Evolutionary conservation across 169 alveolate genomes (phyloP).

Genomic region (Perkinsus olseni): DNA sequence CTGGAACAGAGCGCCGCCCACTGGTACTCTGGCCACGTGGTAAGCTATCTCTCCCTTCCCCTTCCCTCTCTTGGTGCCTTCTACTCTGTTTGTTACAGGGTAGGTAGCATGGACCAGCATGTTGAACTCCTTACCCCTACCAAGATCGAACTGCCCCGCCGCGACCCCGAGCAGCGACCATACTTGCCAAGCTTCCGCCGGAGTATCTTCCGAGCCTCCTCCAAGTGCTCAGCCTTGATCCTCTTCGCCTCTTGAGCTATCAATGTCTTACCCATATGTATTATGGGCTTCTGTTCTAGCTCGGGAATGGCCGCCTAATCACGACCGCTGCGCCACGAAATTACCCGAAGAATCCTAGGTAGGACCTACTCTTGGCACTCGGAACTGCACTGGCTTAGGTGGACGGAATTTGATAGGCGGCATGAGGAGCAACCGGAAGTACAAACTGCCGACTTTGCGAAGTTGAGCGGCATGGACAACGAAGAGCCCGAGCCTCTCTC

Average conservation of each 20-base stretch:
- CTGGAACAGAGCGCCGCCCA: neutral
- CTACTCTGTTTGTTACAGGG: neutral
- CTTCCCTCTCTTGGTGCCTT: neutral
- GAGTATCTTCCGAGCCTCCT: neutral
- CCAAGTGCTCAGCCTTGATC: neutral
- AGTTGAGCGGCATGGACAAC: too few species aligned
- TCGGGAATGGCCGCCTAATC: neutral
- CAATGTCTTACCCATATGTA: neutral
- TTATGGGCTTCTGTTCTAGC: neutral
- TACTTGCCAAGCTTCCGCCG: neutral
- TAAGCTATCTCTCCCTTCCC: neutral
- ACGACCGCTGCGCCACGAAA: neutral
- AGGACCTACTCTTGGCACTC: neutral
- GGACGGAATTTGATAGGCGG: neutral
- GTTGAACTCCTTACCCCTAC: neutral
- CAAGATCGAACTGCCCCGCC: neutral
- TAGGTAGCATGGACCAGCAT: neutral
- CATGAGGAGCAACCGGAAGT: neutral
- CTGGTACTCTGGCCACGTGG: neutral
- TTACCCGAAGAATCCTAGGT: neutral
- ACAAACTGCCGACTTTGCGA: neutral
- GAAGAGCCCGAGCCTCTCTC: too few species aligned
- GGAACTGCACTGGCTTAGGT: neutral
- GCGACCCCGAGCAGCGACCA: neutral
- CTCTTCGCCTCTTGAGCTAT: neutral